phyloP scores from a whole-genome alignment of 2,329 filamentous ascomycete species.

The Colletotrichum sp. region DNA sequence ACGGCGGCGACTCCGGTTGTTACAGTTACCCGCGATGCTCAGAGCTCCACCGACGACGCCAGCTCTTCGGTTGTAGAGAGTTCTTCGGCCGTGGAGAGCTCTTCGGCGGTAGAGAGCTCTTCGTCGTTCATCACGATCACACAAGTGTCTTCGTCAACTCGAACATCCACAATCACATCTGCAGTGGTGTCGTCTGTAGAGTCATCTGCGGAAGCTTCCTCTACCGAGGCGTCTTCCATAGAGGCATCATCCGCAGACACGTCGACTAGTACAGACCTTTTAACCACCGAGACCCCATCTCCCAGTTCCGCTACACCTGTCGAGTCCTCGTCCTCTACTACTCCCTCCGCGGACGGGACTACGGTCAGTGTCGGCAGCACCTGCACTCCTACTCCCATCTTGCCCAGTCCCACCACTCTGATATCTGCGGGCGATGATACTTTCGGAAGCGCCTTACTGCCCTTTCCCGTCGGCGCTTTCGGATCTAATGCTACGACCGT shows the following conservation, averaged over 20 bases:
- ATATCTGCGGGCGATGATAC: not conserved
- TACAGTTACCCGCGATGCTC: not conserved
- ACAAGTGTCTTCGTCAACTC: not conserved
- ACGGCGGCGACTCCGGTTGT: slow-evolving; percentile 8
- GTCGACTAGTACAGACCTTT: not conserved
- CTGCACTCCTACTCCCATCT: not conserved
- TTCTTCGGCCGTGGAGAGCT: not conserved
- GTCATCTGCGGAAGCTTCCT: not conserved
- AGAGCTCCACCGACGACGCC: not conserved
- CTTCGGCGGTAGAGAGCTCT: not conserved
- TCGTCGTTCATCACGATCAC: not conserved
- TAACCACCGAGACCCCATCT: not conserved
- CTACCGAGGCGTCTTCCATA: not conserved
- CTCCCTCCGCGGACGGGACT: not conserved
- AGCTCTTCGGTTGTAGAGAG: not conserved
- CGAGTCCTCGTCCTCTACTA: not conserved
- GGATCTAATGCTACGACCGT: not conserved
- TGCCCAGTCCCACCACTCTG: not conserved
- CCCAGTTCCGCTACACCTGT: not conserved
- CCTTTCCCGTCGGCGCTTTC: not conserved
- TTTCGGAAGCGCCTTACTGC: not conserved
- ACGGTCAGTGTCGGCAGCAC: not conserved
- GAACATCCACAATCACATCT: not conserved
- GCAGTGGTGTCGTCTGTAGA: not conserved
- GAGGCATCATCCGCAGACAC: not conserved